Evolutionary conservation across 2,329 filamentous ascomycete species (phyloP).

Genomic region (Myriosclerotinia scirpicola): DNA sequence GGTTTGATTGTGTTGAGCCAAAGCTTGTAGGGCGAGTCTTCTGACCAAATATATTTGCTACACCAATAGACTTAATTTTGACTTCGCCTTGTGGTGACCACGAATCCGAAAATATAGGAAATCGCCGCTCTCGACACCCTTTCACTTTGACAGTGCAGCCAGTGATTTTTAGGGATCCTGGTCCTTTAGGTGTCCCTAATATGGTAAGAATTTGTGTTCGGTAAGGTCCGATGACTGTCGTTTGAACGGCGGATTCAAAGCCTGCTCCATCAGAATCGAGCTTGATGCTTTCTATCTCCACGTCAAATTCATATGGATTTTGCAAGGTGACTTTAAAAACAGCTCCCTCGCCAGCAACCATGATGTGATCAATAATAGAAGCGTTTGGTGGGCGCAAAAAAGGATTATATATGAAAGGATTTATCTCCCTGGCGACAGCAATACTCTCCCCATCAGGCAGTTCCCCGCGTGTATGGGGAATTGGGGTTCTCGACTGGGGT

Average conservation of each 20-base stretch:
- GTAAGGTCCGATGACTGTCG: slow-evolving; percentile 74
- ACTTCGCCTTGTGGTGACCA: slow-evolving; percentile 70
- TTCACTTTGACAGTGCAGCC: slow-evolving; percentile 78
- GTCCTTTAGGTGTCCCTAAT: slow-evolving; percentile 62
- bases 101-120: slow-evolving; percentile 76
- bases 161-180: slow-evolving; percentile 70
- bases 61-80: slow-evolving; percentile 76
- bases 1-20: slow-evolving; percentile 41
- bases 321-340: slow-evolving; percentile 82
- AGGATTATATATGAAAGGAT: slow-evolving; percentile 94
- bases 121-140: slow-evolving; percentile 78
- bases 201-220: slow-evolving; percentile 77
- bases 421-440: slow-evolving; percentile 48
- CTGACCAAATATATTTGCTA: slow-evolving; percentile 48
- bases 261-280: slow-evolving; percentile 72
- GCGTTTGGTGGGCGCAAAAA: slow-evolving; percentile 71
- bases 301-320: slow-evolving; percentile 90
- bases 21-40: slow-evolving; percentile 39
- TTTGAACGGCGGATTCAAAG: slow-evolving; percentile 66
- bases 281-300: slow-evolving; percentile 80
- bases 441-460: slow-evolving; percentile 47
- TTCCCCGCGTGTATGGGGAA: slow-evolving; percentile 60
- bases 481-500: slow-evolving; percentile 58
- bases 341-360: slow-evolving; percentile 77
- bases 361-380: slow-evolving; percentile 60